These are phyloP conservation scores for Cutaneotrichosporon curvatum DNA, from an alignment of 1,284 basidiomycete species.

Conservation along the genomic window DNA sequence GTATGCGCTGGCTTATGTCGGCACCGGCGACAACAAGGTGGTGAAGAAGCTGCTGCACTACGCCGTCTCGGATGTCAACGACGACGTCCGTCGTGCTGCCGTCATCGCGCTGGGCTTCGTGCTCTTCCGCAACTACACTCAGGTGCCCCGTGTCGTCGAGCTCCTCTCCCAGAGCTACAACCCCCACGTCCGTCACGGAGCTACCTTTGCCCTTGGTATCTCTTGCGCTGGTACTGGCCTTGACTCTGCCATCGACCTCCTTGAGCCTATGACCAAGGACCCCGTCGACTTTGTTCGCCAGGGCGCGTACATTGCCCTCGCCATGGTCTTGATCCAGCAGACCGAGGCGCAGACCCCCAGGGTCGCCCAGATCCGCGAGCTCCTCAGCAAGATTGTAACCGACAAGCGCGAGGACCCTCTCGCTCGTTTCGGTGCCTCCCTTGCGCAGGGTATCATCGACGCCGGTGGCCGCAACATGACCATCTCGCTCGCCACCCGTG, in stretches of 20 bases:
- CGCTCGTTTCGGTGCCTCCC: constrained; percentile 89
- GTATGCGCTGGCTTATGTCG: constrained; percentile 86
- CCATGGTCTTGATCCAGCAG: constrained; percentile 93
- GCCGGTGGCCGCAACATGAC: constrained; percentile 92
- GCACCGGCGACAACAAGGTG: constrained; percentile 86
- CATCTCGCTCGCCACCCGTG: constrained; percentile 81
- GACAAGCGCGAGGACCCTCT: constrained; percentile 97
- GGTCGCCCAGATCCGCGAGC: constrained; percentile 65
- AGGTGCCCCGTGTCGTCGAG: constrained; percentile 91
- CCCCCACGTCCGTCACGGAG: constrained; percentile 93
- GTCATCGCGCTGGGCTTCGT: constrained; percentile 91
- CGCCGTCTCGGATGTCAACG: constrained; percentile 92
- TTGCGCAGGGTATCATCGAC: constrained; percentile 92
- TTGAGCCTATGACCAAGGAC: constrained; percentile 95
- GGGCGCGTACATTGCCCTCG: constrained; percentile 88
- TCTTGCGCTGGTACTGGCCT: constrained; percentile 95
- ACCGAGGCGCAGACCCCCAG: constrained; percentile 81
- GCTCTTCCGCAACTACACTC: constrained; percentile 86
- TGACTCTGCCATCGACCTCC: constrained; percentile 85
- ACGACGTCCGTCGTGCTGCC: constrained; percentile 88
- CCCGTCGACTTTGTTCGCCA: constrained; percentile 95
- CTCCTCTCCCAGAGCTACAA: constrained; percentile 95
- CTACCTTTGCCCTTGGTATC: constrained; percentile 82
- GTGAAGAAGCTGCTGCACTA: constrained; percentile 85
- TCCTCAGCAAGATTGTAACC: constrained; percentile 78